Evolutionary conservation across 108 stramenopile genomes (phyloP), one percentile per base, ranked within the genome.

Genomic region (Parietichytrium sp.): DNA sequence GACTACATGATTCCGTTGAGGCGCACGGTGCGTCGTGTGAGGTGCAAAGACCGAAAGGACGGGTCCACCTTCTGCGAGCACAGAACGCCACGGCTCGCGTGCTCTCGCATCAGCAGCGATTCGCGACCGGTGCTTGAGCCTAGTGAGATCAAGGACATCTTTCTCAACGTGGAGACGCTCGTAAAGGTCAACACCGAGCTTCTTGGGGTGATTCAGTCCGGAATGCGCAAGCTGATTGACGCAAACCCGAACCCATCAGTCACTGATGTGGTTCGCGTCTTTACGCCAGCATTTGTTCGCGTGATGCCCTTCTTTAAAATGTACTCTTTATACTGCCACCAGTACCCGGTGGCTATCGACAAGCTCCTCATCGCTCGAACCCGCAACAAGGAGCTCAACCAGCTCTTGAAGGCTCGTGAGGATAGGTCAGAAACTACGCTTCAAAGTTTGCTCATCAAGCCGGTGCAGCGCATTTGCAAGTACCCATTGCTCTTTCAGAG

Each of bases 401-500:
- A n/a, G 16, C 38, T 72, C 10, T 2, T 72, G 23, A 72, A 33
- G 42, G 38, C 36, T 10, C 33, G 61, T 23, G 61, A 72, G 61
- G 61, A 33, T 6, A 16, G 61, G 10, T 42, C 61, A n/a, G 61
- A 72, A 25, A 72, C 36, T 42, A 26, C 31, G 4, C 36, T 81
- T 33, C 36, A 52, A 8, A 42, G 51, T 25, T 29, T 81, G 12
- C 80, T 81, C 52, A 81, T 81, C 55, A 81, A 81, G 55, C 80
- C 80, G 4, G 80, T 81, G 12, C 80, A 81, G 55, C 80, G 80
- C 36, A 81, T 81, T 20, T 81, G 80, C 77, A 81, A 81, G 55
- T 81, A 81, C 25, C 80, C 80, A 4, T 52, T 81, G 54, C 55
- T 81, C 1, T 10, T 81, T 6, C 51, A 33, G 16, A 52, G 52